phyloP scores from a whole-genome alignment of 768 basidiomycete genomes.

The Cystoderma amianthinum region DNA sequence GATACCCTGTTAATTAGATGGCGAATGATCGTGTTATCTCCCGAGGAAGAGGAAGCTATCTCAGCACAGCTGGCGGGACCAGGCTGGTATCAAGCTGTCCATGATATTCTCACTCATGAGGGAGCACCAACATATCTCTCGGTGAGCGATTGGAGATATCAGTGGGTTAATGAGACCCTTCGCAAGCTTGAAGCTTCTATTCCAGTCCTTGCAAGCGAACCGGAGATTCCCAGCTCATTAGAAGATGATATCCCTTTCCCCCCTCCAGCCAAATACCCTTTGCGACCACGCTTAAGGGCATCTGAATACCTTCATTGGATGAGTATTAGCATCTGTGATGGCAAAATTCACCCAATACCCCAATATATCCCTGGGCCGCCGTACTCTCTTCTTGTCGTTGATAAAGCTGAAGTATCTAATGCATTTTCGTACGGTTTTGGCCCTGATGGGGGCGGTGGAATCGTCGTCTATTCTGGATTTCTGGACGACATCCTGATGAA shows the following conservation, averaged over 20 bases:
- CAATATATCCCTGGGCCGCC: slow-evolving; percentile 74
- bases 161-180: slow-evolving; percentile 80
- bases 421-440: slow-evolving; percentile 97
- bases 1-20: slow-evolving; percentile 48
- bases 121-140: slow-evolving; percentile 61
- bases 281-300: slow-evolving; percentile 78
- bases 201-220: slow-evolving; percentile 56
- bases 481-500: slow-evolving; percentile 76
- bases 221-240: neutral
- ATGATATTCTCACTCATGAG: slow-evolving; percentile 66
- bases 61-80: slow-evolving; percentile 74
- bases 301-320: slow-evolving; percentile 61
- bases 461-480: slow-evolving; percentile 94
- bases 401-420: slow-evolving; percentile 77
- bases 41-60: slow-evolving; percentile 89
- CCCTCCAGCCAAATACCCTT: slow-evolving; percentile 75
- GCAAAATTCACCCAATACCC: slow-evolving; percentile 30
- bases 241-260: slow-evolving; percentile 51
- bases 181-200: slow-evolving; percentile 72
- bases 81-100: slow-evolving; percentile 84
- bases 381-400: slow-evolving; percentile 85
- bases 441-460: slow-evolving; percentile 83
- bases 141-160: slow-evolving; percentile 80
- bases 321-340: slow-evolving; percentile 42
- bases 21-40: slow-evolving; percentile 84